Evolutionary conservation across 169 alveolate genomes (phyloP).

Genomic region (Plasmodium inui): DNA sequence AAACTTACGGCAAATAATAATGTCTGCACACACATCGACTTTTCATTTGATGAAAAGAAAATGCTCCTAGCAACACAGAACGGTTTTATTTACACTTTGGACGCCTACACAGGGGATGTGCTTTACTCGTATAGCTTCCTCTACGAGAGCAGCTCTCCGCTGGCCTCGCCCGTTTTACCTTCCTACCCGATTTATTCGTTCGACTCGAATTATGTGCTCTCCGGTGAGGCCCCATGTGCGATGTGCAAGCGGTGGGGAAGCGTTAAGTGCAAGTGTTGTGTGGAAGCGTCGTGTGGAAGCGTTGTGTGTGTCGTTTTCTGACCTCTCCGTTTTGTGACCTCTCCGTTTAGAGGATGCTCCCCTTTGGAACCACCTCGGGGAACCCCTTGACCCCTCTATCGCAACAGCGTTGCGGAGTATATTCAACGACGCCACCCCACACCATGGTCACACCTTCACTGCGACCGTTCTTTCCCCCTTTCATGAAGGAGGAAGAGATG

Average conservation of each 20-base stretch:
- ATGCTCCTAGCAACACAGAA: conserved; percentile 51
- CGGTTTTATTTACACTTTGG: conserved; percentile 33
- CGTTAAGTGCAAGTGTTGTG: no score
- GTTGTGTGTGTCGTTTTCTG: not conserved
- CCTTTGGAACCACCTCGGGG: not conserved
- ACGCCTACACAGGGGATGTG: conserved; percentile 66
- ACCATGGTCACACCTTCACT: not conserved
- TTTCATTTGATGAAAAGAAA: conserved; percentile 62
- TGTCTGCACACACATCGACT: conserved; percentile 46
- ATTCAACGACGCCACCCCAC: not conserved
- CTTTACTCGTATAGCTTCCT: conserved; percentile 31
- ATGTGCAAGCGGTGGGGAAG: not conserved
- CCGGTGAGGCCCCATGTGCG: conserved; percentile 8
- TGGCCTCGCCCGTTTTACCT: not conserved
- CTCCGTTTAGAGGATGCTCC: not conserved
- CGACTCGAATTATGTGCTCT: conserved; percentile 58
- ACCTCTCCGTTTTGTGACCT: no score
- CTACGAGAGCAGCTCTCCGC: conserved; percentile 21
- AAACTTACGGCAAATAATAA: conserved; percentile 37
- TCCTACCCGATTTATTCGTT: conserved; percentile 61
- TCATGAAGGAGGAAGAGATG: conserved; percentile 61
- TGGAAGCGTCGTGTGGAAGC: not conserved
- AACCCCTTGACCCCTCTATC: not conserved
- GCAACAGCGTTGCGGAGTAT: not conserved
- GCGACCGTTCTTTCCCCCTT: not conserved